Evolutionary conservation across 805 yeast genomes (phyloP).

Genomic region (Myxozyma vanderwaltii): DNA sequence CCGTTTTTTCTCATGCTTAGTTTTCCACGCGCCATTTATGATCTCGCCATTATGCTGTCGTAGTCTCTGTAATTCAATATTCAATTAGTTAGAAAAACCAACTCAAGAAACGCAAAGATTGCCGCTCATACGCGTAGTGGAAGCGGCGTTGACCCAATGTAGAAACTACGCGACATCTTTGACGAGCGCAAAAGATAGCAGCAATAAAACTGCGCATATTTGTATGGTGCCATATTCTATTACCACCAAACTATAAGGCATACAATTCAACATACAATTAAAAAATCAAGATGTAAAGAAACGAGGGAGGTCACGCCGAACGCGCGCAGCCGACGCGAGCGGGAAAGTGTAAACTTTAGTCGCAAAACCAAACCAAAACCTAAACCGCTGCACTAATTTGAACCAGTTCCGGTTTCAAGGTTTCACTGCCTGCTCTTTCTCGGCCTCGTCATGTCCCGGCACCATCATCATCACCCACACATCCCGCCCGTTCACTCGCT

Average conservation of each 20-base stretch:
- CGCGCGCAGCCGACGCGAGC: too few species aligned
- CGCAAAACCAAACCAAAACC: too few species aligned
- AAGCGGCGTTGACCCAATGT: slow-evolving; percentile 82
- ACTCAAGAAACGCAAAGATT: neutral
- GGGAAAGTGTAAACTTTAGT: too few species aligned
- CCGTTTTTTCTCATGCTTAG: slow-evolving; percentile 57
- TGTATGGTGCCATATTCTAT: slow-evolving; percentile 7
- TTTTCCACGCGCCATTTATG: slow-evolving; percentile 69
- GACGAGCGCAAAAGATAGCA: slow-evolving; percentile 69
- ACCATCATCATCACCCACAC: too few species aligned
- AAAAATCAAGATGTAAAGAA: neutral
- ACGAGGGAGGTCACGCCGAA: too few species aligned
- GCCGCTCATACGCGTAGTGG: slow-evolving; percentile 53
- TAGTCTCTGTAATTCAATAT: slow-evolving; percentile 48
- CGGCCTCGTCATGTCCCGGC: too few species aligned
- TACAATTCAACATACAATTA: neutral
- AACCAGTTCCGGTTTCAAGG: too few species aligned
- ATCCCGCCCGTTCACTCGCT: neutral
- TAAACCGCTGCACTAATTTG: too few species aligned
- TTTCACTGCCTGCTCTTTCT: too few species aligned
- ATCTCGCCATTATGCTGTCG: slow-evolving; percentile 79
- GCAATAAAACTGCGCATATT: slow-evolving; percentile 54
- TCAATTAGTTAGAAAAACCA: slow-evolving; percentile 7
- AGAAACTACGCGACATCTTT: slow-evolving; percentile 59
- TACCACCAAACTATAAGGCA: neutral